Percentiles rank a stretch among this genome's conserved stretches.
These are phyloP conservation scores for Neofusicoccum parvum DNA, from an alignment of 2,329 filamentous ascomycete species.

Conservation along the genomic window DNA sequence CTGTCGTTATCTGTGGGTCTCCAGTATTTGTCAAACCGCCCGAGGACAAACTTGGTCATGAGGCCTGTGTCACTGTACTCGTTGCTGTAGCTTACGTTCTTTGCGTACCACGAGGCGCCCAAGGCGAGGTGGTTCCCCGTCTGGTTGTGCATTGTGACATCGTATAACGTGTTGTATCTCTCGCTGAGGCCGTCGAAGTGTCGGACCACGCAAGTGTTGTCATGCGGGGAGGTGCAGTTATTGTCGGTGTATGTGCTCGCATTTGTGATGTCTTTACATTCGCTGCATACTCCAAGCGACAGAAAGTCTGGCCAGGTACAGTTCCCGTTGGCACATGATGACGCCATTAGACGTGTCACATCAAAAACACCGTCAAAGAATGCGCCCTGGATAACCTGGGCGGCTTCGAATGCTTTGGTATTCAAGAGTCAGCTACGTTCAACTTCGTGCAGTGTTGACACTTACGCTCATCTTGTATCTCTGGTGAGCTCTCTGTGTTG, in stretches of 20 bases:
- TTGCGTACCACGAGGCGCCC: too few species aligned
- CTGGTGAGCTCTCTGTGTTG: neutral
- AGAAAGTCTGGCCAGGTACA: conserved; percentile 3
- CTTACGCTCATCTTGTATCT: neutral
- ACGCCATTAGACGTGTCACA: neutral
- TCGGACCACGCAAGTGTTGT: too few species aligned
- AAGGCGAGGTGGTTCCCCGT: too few species aligned
- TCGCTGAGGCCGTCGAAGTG: too few species aligned
- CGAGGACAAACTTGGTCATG: too few species aligned
- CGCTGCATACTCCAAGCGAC: neutral
- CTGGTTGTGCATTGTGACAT: too few species aligned
- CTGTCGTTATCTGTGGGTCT: too few species aligned
- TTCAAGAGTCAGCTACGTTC: neutral
- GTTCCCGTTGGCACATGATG: neutral
- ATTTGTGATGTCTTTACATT: neutral
- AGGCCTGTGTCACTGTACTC: too few species aligned
- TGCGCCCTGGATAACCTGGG: neutral
- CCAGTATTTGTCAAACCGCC: too few species aligned
- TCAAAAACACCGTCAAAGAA: conserved; percentile 11
- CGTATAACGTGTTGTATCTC: too few species aligned
- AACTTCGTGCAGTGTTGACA: too few species aligned
- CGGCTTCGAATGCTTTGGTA: neutral
- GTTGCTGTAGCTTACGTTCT: too few species aligned
- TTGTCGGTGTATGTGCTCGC: neutral
- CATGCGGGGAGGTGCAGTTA: neutral